Percentiles rank a stretch among this genome's conserved stretches.
Conservation (phyloP, 2,329 filamentous ascomycete genomes). For the Rhinocladiella similis region DNA sequence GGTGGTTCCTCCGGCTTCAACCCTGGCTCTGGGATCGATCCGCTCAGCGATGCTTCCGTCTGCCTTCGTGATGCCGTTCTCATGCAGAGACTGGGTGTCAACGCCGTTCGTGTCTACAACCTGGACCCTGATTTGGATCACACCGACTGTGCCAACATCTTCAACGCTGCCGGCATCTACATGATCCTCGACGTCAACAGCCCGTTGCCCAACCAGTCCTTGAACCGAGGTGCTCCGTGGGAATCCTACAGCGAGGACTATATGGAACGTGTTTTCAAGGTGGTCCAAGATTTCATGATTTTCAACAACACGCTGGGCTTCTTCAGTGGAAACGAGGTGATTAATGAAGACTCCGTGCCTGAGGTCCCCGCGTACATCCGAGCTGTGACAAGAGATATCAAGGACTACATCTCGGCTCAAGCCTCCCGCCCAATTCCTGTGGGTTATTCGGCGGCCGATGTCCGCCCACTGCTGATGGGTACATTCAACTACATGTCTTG, state of each 20-base stretch:
- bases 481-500: conserved; percentile 64
- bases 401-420: conserved; percentile 65
- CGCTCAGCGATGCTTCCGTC: conserved; percentile 56
- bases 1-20: conserved; percentile 61
- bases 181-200: conserved; percentile 67
- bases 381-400: conserved; percentile 66
- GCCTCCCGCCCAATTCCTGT: conserved; percentile 61
- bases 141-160: conserved; percentile 63
- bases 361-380: conserved; percentile 60
- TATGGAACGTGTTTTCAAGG: conserved; percentile 59
- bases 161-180: conserved; percentile 67
- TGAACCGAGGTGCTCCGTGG: conserved; percentile 57
- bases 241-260: conserved; percentile 58
- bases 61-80: conserved; percentile 65
- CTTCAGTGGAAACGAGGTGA: conserved; percentile 69
- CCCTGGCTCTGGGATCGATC: conserved; percentile 50
- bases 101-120: conserved; percentile 67
- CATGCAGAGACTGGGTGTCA: conserved; percentile 63
- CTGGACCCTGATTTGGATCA: conserved; percentile 60
- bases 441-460: conserved; percentile 68
- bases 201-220: conserved; percentile 55
- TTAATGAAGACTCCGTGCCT: conserved; percentile 60
- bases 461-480: conserved; percentile 60
- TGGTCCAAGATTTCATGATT: conserved; percentile 66
- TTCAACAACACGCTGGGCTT: conserved; percentile 67